A percentile compares a stretch with the other conserved stretches of the same genome.
Evolutionary conservation across 352 stramenopile genomes (phyloP).

Genomic region (Phytophthora fragariae): DNA sequence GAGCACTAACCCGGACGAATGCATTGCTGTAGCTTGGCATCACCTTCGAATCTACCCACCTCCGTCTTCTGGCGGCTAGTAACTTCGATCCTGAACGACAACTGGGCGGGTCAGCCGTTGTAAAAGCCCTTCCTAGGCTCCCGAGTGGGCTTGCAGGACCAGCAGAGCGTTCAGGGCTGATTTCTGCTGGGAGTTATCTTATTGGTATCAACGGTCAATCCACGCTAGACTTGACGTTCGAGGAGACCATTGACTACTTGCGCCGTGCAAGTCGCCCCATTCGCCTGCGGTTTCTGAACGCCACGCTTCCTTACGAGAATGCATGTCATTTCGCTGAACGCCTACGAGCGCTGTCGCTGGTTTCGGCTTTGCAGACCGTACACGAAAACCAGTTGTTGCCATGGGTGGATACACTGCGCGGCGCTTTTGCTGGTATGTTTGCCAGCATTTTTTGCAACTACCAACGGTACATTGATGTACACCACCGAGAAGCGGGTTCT

Average conservation of each 20-base stretch:
- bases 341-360: slow-evolving; percentile 58
- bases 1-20: not conserved
- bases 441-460: slow-evolving; percentile 71
- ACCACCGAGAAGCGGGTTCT: slow-evolving; percentile 27
- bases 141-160: slow-evolving; percentile 65
- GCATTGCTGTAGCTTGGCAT: slow-evolving; percentile 62
- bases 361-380: slow-evolving; percentile 57
- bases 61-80: slow-evolving; percentile 66
- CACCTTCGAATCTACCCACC: slow-evolving; percentile 78
- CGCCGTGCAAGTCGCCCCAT: slow-evolving; percentile 56
- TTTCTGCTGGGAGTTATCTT: slow-evolving; percentile 67
- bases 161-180: slow-evolving; percentile 61
- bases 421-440: slow-evolving; percentile 72
- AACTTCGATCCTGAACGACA: slow-evolving; percentile 53
- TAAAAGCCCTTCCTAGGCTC: slow-evolving; percentile 73
- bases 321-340: slow-evolving; percentile 69
- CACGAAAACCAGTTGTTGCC: slow-evolving; percentile 48
- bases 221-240: slow-evolving; percentile 67
- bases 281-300: slow-evolving; percentile 70
- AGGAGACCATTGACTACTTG: slow-evolving; percentile 70
- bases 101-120: slow-evolving; percentile 61
- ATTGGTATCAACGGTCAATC: slow-evolving; percentile 77
- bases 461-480: slow-evolving; percentile 54
- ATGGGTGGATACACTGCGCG: slow-evolving; percentile 73
- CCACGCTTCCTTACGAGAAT: slow-evolving; percentile 56